Conservation (phyloP, 1,284 basidiomycete genomes). For the Trichosporon sp. region DNA sequence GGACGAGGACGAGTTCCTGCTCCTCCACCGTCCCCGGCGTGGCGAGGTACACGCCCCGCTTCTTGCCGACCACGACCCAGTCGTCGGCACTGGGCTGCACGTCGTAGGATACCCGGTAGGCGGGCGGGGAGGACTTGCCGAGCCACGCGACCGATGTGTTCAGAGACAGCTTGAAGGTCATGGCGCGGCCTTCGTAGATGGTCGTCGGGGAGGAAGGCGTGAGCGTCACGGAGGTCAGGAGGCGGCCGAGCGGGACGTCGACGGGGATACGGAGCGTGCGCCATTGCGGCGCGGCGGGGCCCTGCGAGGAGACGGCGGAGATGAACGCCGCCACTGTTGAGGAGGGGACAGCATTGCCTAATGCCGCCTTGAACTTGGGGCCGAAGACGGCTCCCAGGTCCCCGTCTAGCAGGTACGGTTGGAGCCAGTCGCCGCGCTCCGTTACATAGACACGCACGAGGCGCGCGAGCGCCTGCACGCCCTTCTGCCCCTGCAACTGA, state of each 20-base stretch:
- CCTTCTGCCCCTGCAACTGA: neutral
- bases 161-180: slow-evolving; percentile 40
- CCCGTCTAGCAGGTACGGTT: slow-evolving; percentile 29
- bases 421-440: slow-evolving; percentile 32
- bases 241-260: slow-evolving; percentile 49
- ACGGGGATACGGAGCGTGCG: slow-evolving; percentile 53
- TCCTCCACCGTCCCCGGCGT: slow-evolving; percentile 33
- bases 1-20: slow-evolving; percentile 44
- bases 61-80: slow-evolving; percentile 50
- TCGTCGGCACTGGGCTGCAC: slow-evolving; percentile 45
- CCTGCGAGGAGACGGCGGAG: slow-evolving; percentile 15
- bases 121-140: slow-evolving; percentile 24
- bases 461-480: slow-evolving; percentile 18
- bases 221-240: slow-evolving; percentile 41
- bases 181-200: slow-evolving; percentile 51
- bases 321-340: neutral
- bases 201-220: slow-evolving; percentile 25
- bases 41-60: slow-evolving; percentile 45
- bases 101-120: slow-evolving; percentile 42
- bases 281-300: slow-evolving; percentile 33
- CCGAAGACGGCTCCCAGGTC: slow-evolving; percentile 24
- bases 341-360: neutral
- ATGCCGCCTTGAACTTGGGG: slow-evolving; percentile 5
- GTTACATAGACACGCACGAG: slow-evolving; percentile 24
- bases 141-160: slow-evolving; percentile 44